Evolutionary conservation across 1,139 yeast species (phyloP).

Genomic region (Candida tunisiensis): DNA sequence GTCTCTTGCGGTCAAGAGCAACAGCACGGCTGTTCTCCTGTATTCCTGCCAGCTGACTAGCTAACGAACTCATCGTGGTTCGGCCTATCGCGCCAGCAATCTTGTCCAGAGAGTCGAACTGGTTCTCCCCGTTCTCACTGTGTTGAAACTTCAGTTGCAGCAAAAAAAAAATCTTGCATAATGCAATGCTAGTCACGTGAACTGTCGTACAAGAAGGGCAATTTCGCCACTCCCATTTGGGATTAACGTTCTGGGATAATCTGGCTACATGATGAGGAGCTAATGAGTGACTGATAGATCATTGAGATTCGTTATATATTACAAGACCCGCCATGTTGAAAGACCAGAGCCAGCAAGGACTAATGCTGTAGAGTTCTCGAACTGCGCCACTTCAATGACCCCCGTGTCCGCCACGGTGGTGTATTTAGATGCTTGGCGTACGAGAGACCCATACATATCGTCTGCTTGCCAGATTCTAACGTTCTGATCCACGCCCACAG

Average conservation of each 20-base stretch:
- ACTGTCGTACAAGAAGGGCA: no score
- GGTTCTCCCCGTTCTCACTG: no score
- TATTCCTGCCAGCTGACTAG: slow-evolving; percentile 66
- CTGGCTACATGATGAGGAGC: no score
- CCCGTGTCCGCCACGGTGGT: slow-evolving; percentile 1
- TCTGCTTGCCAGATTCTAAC: slow-evolving; percentile 41
- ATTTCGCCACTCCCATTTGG: no score
- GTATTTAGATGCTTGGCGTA: neutral
- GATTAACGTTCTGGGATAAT: no score
- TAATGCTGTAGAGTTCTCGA: neutral
- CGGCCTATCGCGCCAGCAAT: no score
- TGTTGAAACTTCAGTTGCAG: no score
- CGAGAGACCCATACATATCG: slow-evolving; percentile 2
- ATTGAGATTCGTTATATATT: no score
- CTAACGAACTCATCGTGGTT: slow-evolving; percentile 32
- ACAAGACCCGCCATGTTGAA: neutral
- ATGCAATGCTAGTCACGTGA: no score
- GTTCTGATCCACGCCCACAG: slow-evolving; percentile 67
- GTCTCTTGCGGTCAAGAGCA: slow-evolving; percentile 70
- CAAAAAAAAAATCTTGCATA: no score
- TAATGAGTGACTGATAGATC: no score
- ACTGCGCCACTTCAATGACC: neutral
- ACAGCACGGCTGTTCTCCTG: slow-evolving; percentile 51
- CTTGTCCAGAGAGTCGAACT: no score
- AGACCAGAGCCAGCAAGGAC: neutral